phyloP scores from a whole-genome alignment of 2,329 filamentous ascomycete genomes.

The Epichloe aotearoae region DNA sequence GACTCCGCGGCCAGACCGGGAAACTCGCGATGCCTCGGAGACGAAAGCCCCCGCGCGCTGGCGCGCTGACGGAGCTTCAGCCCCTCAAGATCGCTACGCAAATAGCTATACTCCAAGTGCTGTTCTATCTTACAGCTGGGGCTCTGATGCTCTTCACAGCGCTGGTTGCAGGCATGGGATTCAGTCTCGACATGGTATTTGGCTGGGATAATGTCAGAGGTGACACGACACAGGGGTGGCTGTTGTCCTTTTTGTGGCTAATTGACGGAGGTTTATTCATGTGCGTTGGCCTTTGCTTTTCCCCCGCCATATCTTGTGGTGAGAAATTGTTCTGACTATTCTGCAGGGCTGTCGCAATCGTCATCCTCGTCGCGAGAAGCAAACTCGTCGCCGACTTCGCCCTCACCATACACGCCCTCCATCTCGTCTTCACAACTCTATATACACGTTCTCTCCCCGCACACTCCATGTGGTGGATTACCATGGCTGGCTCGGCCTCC shows the following conservation, averaged over 20 bases:
- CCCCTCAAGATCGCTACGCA: constrained; percentile 46
- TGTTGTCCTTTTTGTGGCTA: constrained; percentile 44
- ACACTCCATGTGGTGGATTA: constrained; percentile 76
- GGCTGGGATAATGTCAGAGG: constrained; percentile 46
- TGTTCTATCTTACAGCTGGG: constrained; percentile 40
- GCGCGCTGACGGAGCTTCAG: constrained; percentile 47
- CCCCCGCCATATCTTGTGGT: background rate
- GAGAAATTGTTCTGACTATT: background rate
- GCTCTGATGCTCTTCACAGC: constrained; percentile 44
- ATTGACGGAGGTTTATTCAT: constrained; percentile 41
- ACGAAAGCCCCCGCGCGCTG: constrained; percentile 43
- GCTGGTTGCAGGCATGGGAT: constrained; percentile 42
- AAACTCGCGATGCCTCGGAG: constrained; percentile 37
- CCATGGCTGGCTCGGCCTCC: constrained; percentile 34
- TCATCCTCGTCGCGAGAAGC: constrained; percentile 71
- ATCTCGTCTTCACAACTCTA: constrained; percentile 63
- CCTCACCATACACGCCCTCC: constrained; percentile 72
- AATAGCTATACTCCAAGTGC: constrained; percentile 41
- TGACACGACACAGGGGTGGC: constrained; percentile 49
- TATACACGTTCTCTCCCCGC: constrained; percentile 67
- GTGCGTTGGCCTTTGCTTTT: constrained; percentile 18
- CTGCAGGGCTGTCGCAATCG: constrained; percentile 64
- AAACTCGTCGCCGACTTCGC: constrained; percentile 95
- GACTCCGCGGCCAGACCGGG: background rate
- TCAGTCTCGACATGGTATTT: constrained; percentile 40